Percentiles rank a stretch among this genome's conserved stretches.
Conservation (phyloP, 1,139 yeast genomes). For the Debaryomyces fabryi region DNA sequence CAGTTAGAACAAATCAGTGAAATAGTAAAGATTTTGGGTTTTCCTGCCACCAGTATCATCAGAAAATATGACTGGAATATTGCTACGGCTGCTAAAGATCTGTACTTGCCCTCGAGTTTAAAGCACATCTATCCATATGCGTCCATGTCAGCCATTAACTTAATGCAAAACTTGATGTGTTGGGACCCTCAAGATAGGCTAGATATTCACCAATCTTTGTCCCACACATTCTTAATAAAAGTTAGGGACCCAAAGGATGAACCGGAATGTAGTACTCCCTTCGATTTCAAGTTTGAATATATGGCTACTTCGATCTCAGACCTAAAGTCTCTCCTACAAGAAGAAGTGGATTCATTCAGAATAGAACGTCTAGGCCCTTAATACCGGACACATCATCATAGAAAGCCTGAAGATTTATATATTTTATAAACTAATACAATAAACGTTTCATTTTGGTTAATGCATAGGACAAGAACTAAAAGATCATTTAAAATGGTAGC, state of each 20-base stretch:
- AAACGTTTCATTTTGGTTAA: neutral
- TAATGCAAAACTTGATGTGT: conserved; percentile 53
- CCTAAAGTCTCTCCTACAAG: conserved; percentile 47
- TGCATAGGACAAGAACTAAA: neutral
- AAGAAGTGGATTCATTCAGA: conserved; percentile 44
- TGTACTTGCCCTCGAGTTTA: conserved; percentile 48
- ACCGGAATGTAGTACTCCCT: conserved; percentile 45
- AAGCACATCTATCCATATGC: conserved; percentile 61
- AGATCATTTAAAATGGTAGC: neutral
- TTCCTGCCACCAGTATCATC: conserved; percentile 52
- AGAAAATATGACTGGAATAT: conserved; percentile 32
- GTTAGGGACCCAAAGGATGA: conserved; percentile 57
- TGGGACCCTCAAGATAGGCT: conserved; percentile 61
- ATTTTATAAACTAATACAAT: neutral
- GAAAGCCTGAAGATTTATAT: neutral
- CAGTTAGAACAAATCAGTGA: conserved; percentile 65
- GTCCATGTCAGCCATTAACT: conserved; percentile 44
- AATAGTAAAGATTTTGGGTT: conserved; percentile 64
- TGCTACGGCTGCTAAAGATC: conserved; percentile 38
- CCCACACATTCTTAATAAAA: conserved; percentile 49
- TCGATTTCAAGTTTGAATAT: conserved; percentile 67
- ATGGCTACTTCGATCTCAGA: conserved; percentile 35
- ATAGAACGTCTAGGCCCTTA: neutral
- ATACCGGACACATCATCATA: neutral
- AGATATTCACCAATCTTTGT: conserved; percentile 52